phyloP scores from a whole-genome alignment of 176 grass and related monocot species.

The Eremochloa ophiuroides region DNA sequence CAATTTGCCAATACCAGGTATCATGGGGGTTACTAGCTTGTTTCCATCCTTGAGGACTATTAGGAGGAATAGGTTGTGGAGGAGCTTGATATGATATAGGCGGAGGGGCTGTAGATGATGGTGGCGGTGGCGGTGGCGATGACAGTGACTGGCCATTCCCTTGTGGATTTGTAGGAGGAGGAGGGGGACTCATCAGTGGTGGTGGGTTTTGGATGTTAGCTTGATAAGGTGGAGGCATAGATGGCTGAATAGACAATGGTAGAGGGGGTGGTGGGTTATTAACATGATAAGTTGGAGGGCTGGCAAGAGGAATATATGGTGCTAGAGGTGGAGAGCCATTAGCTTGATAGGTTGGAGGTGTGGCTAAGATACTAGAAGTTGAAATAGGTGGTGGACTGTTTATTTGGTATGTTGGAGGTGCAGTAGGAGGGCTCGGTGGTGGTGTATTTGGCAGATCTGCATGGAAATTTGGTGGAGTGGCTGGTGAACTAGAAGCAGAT shows the following conservation, averaged over 20 bases:
- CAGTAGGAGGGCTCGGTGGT: background rate
- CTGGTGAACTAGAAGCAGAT: background rate
- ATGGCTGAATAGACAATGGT: background rate
- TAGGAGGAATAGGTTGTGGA: slow-evolving; percentile 1
- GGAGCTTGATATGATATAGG: background rate
- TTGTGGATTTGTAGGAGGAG: background rate
- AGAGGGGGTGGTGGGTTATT: background rate
- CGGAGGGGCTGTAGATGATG: background rate
- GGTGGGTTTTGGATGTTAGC: background rate
- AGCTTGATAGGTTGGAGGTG: background rate
- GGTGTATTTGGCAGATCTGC: background rate
- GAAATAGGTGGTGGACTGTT: background rate
- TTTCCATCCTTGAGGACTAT: slow-evolving; percentile 21
- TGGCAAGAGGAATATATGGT: background rate
- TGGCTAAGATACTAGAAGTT: background rate
- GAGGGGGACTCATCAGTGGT: background rate
- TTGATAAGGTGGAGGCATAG: background rate
- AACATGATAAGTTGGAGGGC: background rate
- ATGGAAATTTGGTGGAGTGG: background rate
- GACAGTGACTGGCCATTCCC: background rate
- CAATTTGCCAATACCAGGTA: slow-evolving; percentile 29
- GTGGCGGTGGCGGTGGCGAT: background rate
- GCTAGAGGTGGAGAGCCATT: background rate
- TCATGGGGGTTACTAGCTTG: slow-evolving; percentile 9
- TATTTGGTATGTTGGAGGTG: background rate